Conservation (phyloP, 768 basidiomycete genomes). For the Crepidotus variabilis region DNA sequence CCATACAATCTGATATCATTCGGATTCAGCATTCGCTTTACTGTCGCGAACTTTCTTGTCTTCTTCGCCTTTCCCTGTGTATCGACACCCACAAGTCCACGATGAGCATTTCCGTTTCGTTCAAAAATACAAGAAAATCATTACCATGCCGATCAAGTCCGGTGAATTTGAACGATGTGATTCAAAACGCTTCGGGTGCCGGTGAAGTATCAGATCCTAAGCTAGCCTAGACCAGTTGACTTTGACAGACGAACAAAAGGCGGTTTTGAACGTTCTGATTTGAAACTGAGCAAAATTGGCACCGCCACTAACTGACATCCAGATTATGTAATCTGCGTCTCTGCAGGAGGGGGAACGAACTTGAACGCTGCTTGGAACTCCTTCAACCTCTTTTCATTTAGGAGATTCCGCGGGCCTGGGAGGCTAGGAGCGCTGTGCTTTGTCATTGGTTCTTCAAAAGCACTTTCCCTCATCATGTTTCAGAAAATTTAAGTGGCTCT, state of each 20-base stretch:
- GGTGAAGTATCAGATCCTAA: slow-evolving; percentile 1
- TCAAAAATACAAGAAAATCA: slow-evolving; percentile 1
- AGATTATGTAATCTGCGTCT: slow-evolving; percentile 18
- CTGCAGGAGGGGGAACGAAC: slow-evolving; percentile 6
- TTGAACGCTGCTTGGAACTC: not conserved
- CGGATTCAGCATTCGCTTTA: slow-evolving; percentile 92
- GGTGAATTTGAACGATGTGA: slow-evolving; percentile 2
- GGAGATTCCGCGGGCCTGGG: not conserved
- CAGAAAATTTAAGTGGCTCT: slow-evolving; percentile 15
- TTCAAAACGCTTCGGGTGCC: not conserved
- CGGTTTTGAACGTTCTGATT: not conserved
- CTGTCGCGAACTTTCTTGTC: slow-evolving; percentile 90
- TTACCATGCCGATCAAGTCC: slow-evolving; percentile 2
- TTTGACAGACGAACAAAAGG: not conserved
- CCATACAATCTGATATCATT: slow-evolving; percentile 88
- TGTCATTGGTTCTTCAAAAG: not conserved
- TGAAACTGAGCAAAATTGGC: slow-evolving; percentile 14
- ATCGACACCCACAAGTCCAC: not conserved
- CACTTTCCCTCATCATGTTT: slow-evolving; percentile 2
- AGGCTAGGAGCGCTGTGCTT: not conserved
- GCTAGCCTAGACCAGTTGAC: not conserved
- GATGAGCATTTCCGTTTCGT: not conserved
- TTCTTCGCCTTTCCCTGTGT: slow-evolving; percentile 85
- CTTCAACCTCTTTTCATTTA: not conserved
- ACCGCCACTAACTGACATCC: slow-evolving; percentile 20